Percentiles rank a stretch among this genome's conserved stretches.
These are phyloP conservation scores for Lactifluus subvellereus DNA, from an alignment of 768 basidiomycete genomes.

Conservation along the genomic window DNA sequence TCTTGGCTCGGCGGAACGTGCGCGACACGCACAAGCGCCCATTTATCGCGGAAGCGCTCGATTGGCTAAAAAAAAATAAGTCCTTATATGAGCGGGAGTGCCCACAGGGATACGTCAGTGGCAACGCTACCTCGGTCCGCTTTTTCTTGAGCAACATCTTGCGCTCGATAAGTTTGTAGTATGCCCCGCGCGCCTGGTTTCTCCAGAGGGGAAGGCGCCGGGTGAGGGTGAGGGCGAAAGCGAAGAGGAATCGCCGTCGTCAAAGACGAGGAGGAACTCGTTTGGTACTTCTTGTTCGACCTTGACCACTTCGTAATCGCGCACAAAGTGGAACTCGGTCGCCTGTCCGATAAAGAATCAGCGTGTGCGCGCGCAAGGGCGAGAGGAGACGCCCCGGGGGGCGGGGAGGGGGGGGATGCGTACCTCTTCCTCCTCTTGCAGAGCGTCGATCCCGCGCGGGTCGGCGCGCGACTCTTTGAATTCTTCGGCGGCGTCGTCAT, in stretches of 20 bases:
- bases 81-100: not conserved
- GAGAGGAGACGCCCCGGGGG: too few relatives aligned
- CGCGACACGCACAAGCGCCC: constrained; percentile 71
- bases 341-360: constrained; percentile 36
- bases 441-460: constrained; percentile 37
- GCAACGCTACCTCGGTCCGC: constrained; percentile 53
- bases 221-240: constrained; percentile 17
- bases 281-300: constrained; percentile 83
- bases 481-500: constrained; percentile 60
- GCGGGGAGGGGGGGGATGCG: too few relatives aligned
- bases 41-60: constrained; percentile 74
- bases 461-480: constrained; percentile 56
- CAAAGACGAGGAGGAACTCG: constrained; percentile 72
- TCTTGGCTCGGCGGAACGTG: constrained; percentile 68
- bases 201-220: constrained; percentile 20
- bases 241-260: constrained; percentile 38
- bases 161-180: constrained; percentile 84
- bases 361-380: not conserved
- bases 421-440: constrained; percentile 49
- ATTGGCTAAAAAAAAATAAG: constrained; percentile 41
- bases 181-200: constrained; percentile 47
- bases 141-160: constrained; percentile 87
- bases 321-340: constrained; percentile 67
- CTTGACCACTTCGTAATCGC: constrained; percentile 84
- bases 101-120: too few relatives aligned